Evolutionary conservation across 768 basidiomycete species (phyloP).

Genomic region (Lepiota subincarnata): DNA sequence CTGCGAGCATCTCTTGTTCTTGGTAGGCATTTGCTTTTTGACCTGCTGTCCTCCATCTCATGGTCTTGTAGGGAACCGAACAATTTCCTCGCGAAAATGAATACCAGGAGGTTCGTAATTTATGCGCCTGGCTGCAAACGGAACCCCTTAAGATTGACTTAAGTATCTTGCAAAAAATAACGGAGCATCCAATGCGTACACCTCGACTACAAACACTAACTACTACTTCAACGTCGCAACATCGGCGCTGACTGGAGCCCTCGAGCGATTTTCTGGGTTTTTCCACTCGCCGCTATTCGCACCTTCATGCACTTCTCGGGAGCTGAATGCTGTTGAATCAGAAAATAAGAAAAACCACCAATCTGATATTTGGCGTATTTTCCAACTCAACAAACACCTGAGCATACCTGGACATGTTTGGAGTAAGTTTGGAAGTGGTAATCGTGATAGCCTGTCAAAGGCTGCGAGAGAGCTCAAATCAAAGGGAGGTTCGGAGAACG

Average conservation of each 20-base stretch:
- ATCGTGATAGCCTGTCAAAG: conserved; percentile 64
- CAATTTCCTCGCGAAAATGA: conserved; percentile 91
- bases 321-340: conserved; percentile 94
- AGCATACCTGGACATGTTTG: conserved; percentile 77
- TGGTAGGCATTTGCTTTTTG: conserved; percentile 51
- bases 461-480: conserved; percentile 55
- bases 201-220: conserved; percentile 87
- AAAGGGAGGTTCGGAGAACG: conserved; percentile 37
- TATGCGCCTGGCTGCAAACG: not conserved
- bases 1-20: conserved; percentile 94
- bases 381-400: conserved; percentile 88
- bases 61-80: conserved; percentile 58
- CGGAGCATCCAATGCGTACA: conserved; percentile 88
- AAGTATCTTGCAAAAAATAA: conserved; percentile 80
- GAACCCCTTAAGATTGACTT: not conserved
- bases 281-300: conserved; percentile 92
- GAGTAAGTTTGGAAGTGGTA: conserved; percentile 90
- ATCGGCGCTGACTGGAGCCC: conserved; percentile 58
- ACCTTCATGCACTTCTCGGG: conserved; percentile 79
- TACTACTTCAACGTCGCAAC: conserved; percentile 76
- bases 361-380: conserved; percentile 87
- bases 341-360: conserved; percentile 98
- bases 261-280: conserved; percentile 79
- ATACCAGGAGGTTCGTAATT: conserved; percentile 67
- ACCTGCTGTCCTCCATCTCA: not conserved